Conservation (phyloP, 345 rosid genomes). For the Turnera subulata region DNA sequence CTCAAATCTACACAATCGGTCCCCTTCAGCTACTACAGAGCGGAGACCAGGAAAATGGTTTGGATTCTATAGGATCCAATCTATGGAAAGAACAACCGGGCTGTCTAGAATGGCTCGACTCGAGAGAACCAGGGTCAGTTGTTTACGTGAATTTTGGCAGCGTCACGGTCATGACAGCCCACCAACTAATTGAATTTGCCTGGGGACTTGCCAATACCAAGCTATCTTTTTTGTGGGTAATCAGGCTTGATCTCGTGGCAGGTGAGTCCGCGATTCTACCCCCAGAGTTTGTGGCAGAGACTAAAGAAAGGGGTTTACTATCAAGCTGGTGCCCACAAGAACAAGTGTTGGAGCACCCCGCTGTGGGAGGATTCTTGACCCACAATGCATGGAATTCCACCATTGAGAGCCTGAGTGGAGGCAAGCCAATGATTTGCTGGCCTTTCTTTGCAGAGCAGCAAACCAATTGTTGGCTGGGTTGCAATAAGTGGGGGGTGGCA, state of each 20-base stretch:
- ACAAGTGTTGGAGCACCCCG: slow-evolving; percentile 14
- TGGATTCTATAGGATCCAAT: slow-evolving; percentile 2
- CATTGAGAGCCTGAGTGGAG: background rate
- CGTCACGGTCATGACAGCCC: slow-evolving; percentile 10
- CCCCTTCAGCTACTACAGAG: slow-evolving; percentile 10
- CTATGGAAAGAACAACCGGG: slow-evolving; percentile 15
- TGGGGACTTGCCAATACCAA: slow-evolving; percentile 26
- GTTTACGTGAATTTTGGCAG: slow-evolving; percentile 16
- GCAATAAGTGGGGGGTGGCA: slow-evolving; percentile 14
- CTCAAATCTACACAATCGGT: slow-evolving; percentile 6
- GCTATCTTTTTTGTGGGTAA: slow-evolving; percentile 18
- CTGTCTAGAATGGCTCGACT: slow-evolving; percentile 16
- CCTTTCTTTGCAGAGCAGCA: slow-evolving; percentile 20
- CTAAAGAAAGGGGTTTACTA: slow-evolving; percentile 5
- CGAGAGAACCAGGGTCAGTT: slow-evolving; percentile 1
- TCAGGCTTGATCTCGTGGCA: slow-evolving; percentile 15
- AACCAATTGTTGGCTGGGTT: slow-evolving; percentile 11
- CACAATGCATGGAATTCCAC: slow-evolving; percentile 19
- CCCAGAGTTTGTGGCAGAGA: slow-evolving; percentile 7
- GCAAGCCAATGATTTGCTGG: slow-evolving; percentile 16
- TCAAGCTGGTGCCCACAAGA: slow-evolving; percentile 20
- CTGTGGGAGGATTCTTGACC: slow-evolving; percentile 18
- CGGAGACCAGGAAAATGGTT: background rate
- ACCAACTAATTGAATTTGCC: slow-evolving; percentile 19
- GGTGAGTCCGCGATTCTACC: slow-evolving; percentile 17